Conservation (phyloP, 305 asterid genomes). For the Solanum aculeatissimum region DNA sequence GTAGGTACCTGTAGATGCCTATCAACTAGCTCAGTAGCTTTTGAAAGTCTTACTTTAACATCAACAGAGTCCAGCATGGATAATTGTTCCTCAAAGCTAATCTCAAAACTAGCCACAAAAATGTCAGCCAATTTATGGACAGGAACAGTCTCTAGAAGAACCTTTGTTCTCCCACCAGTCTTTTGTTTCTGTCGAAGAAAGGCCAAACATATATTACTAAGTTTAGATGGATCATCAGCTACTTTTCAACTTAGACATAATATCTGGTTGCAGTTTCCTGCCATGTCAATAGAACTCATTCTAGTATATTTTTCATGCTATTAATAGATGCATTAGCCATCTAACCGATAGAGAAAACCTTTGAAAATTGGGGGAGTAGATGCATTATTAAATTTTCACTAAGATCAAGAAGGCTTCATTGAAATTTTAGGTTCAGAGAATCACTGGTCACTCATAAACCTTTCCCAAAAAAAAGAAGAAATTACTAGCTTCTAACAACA, state of each 20-base stretch:
- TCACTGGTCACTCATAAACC: background rate
- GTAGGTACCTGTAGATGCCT: constrained; percentile 74
- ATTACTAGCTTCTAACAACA: background rate
- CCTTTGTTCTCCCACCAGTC: constrained; percentile 89
- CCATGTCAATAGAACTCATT: background rate
- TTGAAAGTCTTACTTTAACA: constrained; percentile 86
- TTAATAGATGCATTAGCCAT: background rate
- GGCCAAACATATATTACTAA: background rate
- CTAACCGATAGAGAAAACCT: background rate
- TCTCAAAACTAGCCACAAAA: constrained; percentile 97
- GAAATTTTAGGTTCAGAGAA: background rate
- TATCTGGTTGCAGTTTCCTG: background rate
- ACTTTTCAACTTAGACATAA: background rate
- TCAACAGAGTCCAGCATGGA: constrained; percentile 95
- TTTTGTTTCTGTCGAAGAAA: constrained; percentile 69
- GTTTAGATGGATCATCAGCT: background rate
- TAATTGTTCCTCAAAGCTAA: constrained; percentile 95
- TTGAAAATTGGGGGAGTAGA: background rate
- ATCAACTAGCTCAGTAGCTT: constrained; percentile 95
- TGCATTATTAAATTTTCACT: background rate
- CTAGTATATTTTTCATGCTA: background rate
- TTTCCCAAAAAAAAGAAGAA: background rate
- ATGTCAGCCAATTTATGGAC: constrained; percentile 97
- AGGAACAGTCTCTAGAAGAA: constrained; percentile 94
- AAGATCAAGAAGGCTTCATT: background rate